phyloP scores from a whole-genome alignment of 129 eudicot genomes.

The Centella asiatica region DNA sequence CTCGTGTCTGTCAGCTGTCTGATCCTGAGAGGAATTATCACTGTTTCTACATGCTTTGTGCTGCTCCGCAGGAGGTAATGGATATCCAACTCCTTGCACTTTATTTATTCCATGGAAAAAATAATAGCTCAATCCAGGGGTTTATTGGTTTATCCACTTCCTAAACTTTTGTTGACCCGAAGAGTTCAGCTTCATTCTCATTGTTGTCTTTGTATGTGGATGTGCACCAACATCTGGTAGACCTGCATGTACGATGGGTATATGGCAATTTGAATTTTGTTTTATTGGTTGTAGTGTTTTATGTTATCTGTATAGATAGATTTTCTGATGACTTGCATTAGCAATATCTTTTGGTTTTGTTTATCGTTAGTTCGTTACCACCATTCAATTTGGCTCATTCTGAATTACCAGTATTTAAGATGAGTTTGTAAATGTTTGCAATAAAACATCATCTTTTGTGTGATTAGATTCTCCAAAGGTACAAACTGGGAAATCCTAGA shows the following conservation, averaged over 20 bases:
- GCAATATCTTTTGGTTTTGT: no score
- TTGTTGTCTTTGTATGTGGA: background rate
- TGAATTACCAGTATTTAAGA: no score
- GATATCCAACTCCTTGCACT: background rate
- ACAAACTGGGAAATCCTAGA: constrained; percentile 72
- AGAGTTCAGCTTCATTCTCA: background rate
- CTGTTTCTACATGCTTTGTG: constrained; percentile 99
- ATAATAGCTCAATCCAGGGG: background rate
- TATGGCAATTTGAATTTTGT: no score
- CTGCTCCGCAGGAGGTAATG: constrained; percentile 81
- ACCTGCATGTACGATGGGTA: no score
- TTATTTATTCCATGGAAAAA: background rate
- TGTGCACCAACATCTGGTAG: no score
- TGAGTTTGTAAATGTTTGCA: background rate
- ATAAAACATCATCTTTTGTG: background rate
- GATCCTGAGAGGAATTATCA: constrained; percentile 95
- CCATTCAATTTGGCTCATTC: no score
- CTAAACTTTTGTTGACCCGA: no score
- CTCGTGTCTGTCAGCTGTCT: constrained; percentile 92
- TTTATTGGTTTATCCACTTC: background rate
- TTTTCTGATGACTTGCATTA: background rate
- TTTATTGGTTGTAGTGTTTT: no score
- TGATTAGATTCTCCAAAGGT: constrained; percentile 60
- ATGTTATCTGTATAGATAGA: no score
- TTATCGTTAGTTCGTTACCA: no score